These are phyloP conservation scores for California macrophylla DNA, from an alignment of 441 rosid species.

Conservation along the genomic window DNA sequence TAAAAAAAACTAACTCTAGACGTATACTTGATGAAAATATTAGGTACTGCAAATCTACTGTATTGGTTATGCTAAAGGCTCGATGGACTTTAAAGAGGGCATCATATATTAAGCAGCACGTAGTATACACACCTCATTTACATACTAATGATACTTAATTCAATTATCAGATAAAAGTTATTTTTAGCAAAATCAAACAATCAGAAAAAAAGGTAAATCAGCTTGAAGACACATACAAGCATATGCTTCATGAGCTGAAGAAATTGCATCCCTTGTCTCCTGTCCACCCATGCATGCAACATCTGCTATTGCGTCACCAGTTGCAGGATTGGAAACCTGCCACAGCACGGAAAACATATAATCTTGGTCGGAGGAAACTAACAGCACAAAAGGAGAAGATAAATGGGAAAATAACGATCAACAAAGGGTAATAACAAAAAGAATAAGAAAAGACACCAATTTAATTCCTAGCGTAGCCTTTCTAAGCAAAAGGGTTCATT, in stretches of 20 bases:
- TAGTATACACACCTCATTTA: neutral
- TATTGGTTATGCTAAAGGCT: neutral
- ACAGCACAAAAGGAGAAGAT: neutral
- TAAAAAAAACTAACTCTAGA: neutral
- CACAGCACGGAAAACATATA: constrained; percentile 11
- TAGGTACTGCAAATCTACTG: neutral
- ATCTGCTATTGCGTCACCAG: constrained; percentile 62
- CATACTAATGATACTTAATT: neutral
- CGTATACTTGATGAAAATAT: neutral
- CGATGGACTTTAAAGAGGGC: neutral
- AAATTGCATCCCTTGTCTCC: constrained; percentile 84
- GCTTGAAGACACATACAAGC: constrained; percentile 36
- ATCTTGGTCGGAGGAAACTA: neutral
- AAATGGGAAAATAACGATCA: neutral
- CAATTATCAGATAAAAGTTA: neutral
- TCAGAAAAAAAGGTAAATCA: neutral
- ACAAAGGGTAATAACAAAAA: too few species aligned
- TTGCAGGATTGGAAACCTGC: constrained; percentile 87
- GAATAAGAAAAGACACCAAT: neutral
- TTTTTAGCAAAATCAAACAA: neutral
- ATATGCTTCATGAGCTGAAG: constrained; percentile 70
- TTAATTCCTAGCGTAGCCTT: neutral
- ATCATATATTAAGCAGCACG: neutral
- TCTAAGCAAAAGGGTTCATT: neutral
- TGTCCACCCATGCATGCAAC: constrained; percentile 72